phyloP scores from a whole-genome alignment of 2,329 filamentous ascomycete species.

The Botrytis byssoidea region DNA sequence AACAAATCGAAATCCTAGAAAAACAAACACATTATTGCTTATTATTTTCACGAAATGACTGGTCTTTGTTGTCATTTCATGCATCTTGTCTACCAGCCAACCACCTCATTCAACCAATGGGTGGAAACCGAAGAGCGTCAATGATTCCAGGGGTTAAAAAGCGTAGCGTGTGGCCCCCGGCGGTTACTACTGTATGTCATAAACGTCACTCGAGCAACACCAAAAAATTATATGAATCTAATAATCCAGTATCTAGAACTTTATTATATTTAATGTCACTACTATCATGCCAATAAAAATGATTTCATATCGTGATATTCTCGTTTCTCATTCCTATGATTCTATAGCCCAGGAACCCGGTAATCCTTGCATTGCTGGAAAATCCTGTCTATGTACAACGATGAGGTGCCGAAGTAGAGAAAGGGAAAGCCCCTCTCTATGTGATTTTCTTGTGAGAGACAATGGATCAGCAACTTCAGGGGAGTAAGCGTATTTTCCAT shows the following conservation, averaged over 20 bases:
- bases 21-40: slow-evolving; percentile 1
- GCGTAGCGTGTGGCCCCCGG: neutral
- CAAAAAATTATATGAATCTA: neutral
- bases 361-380: neutral
- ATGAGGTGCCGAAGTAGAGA: neutral
- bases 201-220: neutral
- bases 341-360: slow-evolving; percentile 9
- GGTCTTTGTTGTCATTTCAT: slow-evolving; percentile 3
- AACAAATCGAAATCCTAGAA: neutral
- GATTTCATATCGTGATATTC: neutral
- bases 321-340: slow-evolving; percentile 4
- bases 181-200: neutral
- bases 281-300: neutral
- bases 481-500: neutral
- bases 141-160: neutral
- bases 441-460: neutral
- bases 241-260: neutral
- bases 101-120: neutral
- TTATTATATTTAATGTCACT: neutral
- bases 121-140: neutral
- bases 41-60: neutral
- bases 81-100: slow-evolving; percentile 16
- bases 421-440: neutral
- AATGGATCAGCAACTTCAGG: neutral
- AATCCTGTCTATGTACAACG: slow-evolving; percentile 8